phyloP scores from a whole-genome alignment of 2,329 filamentous ascomycete genomes.

The Colletotrichum chrysophilum region DNA sequence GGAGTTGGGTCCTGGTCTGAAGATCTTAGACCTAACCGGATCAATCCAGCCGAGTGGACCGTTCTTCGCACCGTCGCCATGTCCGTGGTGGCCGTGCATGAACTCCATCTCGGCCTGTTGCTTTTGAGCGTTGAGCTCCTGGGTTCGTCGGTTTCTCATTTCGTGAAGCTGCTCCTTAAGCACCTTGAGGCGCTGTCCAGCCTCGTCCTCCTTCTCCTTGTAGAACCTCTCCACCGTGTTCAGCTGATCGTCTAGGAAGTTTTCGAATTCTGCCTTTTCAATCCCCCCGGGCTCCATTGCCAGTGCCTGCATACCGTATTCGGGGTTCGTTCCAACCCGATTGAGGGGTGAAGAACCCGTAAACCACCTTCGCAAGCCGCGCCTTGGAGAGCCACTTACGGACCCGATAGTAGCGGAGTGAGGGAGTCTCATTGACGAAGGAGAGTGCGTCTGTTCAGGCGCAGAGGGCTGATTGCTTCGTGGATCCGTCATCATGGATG shows the following conservation, averaged over 20 bases:
- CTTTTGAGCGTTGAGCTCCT: slow-evolving; percentile 65
- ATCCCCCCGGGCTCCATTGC: slow-evolving; percentile 66
- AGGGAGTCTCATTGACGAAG: background rate
- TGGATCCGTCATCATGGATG: slow-evolving; percentile 29
- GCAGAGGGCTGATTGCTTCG: background rate
- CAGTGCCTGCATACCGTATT: slow-evolving; percentile 49
- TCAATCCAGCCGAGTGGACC: slow-evolving; percentile 48
- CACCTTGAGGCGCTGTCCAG: slow-evolving; percentile 71
- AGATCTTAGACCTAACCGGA: slow-evolving; percentile 59
- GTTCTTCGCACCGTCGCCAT: slow-evolving; percentile 28
- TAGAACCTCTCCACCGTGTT: slow-evolving; percentile 95
- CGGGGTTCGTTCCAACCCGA: slow-evolving; percentile 38
- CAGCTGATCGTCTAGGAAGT: slow-evolving; percentile 82
- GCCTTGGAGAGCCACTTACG: background rate
- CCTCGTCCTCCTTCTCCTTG: slow-evolving; percentile 84
- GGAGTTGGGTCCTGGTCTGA: slow-evolving; percentile 65
- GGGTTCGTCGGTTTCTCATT: slow-evolving; percentile 83
- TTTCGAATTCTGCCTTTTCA: slow-evolving; percentile 83
- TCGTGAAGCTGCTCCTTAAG: slow-evolving; percentile 88
- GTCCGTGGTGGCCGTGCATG: slow-evolving; percentile 26
- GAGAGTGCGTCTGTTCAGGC: background rate
- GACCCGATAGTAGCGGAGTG: slow-evolving; percentile 14
- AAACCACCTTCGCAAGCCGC: slow-evolving; percentile 43
- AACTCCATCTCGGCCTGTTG: slow-evolving; percentile 35
- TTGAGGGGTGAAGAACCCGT: slow-evolving; percentile 40